These are phyloP conservation scores for Aspergillus sp. DNA, from an alignment of 2,329 filamentous ascomycete genomes.

Conservation along the genomic window DNA sequence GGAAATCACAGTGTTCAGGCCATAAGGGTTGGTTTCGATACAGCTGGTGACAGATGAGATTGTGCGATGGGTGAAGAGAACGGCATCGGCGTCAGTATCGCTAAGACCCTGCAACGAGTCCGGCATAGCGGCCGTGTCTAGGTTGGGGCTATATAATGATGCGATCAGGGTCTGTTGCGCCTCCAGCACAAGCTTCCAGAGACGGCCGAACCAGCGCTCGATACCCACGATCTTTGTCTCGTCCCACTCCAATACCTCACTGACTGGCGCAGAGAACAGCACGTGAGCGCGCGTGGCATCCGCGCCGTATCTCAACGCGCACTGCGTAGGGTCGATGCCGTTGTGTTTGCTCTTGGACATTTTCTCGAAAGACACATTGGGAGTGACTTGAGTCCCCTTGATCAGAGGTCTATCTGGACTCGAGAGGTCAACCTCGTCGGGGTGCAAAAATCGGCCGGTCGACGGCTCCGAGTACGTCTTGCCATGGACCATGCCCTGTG, in stretches of 20 bases:
- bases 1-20: slow-evolving; percentile 79
- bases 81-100: slow-evolving; percentile 47
- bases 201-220: slow-evolving; percentile 71
- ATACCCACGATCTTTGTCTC: slow-evolving; percentile 77
- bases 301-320: slow-evolving; percentile 72
- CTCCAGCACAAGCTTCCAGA: slow-evolving; percentile 58
- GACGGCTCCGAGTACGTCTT: slow-evolving; percentile 74
- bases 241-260: slow-evolving; percentile 84
- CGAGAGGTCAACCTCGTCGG: slow-evolving; percentile 67
- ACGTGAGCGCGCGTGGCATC: slow-evolving; percentile 84
- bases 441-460: slow-evolving; percentile 73
- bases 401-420: slow-evolving; percentile 59
- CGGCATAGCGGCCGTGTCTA: slow-evolving; percentile 21
- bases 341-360: slow-evolving; percentile 97
- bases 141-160: slow-evolving; percentile 21
- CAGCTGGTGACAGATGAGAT: slow-evolving; percentile 66
- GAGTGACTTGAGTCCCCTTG: slow-evolving; percentile 56
- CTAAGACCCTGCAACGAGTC: slow-evolving; percentile 29
- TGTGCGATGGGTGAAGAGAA: slow-evolving; percentile 65
- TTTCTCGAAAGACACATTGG: slow-evolving; percentile 73
- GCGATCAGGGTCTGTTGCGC: slow-evolving; percentile 24
- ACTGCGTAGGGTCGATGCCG: slow-evolving; percentile 74
- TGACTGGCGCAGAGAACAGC: slow-evolving; percentile 82
- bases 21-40: slow-evolving; percentile 67
- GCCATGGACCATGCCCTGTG: slow-evolving; percentile 91